phyloP scores from a whole-genome alignment of 768 basidiomycete species.

The Rhodotorula sphaerocarpa region DNA sequence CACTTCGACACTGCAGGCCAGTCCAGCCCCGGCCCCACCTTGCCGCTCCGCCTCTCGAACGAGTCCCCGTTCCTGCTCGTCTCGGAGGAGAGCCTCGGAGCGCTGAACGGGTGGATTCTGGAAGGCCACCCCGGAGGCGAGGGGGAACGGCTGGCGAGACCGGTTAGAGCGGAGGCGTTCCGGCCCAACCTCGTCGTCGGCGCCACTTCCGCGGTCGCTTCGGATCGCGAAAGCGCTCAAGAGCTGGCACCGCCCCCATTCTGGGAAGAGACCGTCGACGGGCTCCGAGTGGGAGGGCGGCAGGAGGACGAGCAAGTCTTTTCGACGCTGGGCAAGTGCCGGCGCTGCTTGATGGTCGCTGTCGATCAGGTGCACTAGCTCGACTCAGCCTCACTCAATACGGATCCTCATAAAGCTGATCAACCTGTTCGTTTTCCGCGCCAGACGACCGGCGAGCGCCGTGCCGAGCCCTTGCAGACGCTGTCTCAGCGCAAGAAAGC shows the following conservation, averaged over 20 bases:
- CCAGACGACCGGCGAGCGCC: conserved; percentile 30
- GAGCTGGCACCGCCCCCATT: conserved; percentile 13
- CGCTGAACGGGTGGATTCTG: conserved; percentile 28
- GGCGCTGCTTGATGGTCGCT: conserved; percentile 38
- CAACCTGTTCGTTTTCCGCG: background rate
- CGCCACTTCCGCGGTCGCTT: too few species aligned
- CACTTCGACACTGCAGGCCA: conserved; percentile 21
- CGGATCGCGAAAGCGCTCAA: background rate
- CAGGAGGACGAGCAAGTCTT: background rate
- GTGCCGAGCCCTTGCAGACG: conserved; percentile 25
- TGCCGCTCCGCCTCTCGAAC: conserved; percentile 36
- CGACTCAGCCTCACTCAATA: background rate
- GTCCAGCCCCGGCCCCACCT: conserved; percentile 1
- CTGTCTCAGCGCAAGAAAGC: conserved; percentile 30
- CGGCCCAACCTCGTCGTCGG: conserved; percentile 36
- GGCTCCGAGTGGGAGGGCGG: conserved; percentile 15
- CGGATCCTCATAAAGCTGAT: too few species aligned
- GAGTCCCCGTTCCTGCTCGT: conserved; percentile 39
- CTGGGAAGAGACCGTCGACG: conserved; percentile 26
- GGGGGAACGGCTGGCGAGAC: background rate
- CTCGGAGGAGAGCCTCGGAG: conserved; percentile 25
- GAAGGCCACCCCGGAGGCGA: background rate
- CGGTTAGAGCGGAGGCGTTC: conserved; percentile 25
- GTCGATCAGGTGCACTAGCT: conserved; percentile 24
- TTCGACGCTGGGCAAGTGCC: conserved; percentile 28